Conservation (phyloP, 192 early-diverging fungal species). For the Podila minutissima region DNA sequence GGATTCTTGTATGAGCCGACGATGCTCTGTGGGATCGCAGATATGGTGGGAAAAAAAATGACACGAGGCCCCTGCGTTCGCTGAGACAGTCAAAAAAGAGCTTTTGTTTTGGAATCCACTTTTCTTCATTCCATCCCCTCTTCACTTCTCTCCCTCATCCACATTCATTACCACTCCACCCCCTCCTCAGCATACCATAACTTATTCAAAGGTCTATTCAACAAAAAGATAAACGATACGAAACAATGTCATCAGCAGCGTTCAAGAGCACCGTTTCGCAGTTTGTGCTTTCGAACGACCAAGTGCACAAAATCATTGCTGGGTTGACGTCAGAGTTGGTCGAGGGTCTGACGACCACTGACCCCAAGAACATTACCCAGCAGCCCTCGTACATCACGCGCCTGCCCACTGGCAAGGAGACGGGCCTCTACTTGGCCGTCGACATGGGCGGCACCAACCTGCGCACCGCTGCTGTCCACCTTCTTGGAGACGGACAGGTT, state of each 20-base stretch:
- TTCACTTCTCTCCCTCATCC: not conserved
- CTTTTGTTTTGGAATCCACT: not conserved
- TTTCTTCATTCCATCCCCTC: not conserved
- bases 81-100: not conserved
- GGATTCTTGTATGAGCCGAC: no score
- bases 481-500: conserved; percentile 76
- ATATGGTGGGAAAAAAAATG: no score
- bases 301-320: conserved; percentile 2
- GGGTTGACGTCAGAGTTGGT: not conserved
- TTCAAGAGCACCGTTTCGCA: not conserved
- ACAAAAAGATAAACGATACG: not conserved
- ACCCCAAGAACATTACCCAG: conserved; percentile 63
- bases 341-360: conserved; percentile 36
- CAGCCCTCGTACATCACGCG: conserved; percentile 86
- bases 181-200: not conserved
- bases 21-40: no score
- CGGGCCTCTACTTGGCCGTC: conserved; percentile 83
- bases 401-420: conserved; percentile 82
- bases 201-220: not conserved
- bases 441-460: conserved; percentile 95
- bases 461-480: conserved; percentile 81
- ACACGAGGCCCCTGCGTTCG: not conserved
- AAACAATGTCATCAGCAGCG: not conserved
- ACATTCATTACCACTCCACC: not conserved
- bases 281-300: not conserved